A percentile compares a stretch with the other conserved stretches of the same genome.
Conservation (phyloP, 768 basidiomycete genomes). For the Auriscalpium vulgare region DNA sequence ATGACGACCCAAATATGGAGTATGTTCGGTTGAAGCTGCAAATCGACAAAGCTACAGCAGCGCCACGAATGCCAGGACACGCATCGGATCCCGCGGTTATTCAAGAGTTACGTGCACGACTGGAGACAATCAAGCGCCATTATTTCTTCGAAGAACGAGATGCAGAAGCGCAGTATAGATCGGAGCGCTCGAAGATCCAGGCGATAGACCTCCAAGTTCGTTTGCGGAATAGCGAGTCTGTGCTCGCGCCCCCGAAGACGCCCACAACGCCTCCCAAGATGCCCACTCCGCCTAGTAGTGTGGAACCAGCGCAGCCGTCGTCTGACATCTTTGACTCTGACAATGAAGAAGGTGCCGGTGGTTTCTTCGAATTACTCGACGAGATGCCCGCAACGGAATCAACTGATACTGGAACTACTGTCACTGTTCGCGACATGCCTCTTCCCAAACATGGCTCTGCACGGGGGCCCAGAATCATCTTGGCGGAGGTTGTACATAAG, state of each 20-base stretch:
- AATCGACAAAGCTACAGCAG: conserved; percentile 37
- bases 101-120: conserved; percentile 34
- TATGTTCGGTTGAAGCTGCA: conserved; percentile 59
- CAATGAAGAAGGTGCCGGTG: conserved; percentile 40
- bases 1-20: conserved; percentile 43
- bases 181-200: conserved; percentile 45
- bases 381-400: conserved; percentile 48
- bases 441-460: conserved; percentile 81
- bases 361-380: conserved; percentile 72
- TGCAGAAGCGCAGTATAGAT: conserved; percentile 49
- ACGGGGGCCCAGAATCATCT: conserved; percentile 66
- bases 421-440: conserved; percentile 61
- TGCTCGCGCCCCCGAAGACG: not conserved
- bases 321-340: conserved; percentile 44
- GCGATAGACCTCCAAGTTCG: conserved; percentile 34
- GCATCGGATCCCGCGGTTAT: conserved; percentile 23
- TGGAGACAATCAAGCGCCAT: conserved; percentile 41
- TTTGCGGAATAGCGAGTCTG: conserved; percentile 24
- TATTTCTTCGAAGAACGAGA: conserved; percentile 69
- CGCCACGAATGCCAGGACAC: conserved; percentile 21
- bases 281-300: not conserved
- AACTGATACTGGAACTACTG: conserved; percentile 44
- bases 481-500: conserved; percentile 62
- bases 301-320: conserved; percentile 5
- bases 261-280: conserved; percentile 1